Base-by-base conservation (phyloP, 768 basidiomycete genomes). In the Pholiota molesta region DNA sequence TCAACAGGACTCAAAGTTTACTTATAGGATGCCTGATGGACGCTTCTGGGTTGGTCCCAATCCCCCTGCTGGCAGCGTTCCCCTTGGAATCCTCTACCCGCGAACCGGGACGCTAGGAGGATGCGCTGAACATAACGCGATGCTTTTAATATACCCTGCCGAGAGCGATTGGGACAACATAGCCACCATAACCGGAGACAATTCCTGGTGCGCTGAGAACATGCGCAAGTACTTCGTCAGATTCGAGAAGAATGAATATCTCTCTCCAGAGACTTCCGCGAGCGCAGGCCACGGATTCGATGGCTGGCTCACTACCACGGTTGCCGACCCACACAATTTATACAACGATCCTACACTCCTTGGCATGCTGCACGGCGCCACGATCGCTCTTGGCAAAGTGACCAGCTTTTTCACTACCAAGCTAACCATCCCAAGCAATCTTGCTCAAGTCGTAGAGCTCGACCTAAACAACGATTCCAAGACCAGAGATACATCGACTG, bases 101-200 rank as follows among this genome's bases (percentile, higher is more conserved):
- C 39, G 61, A 40, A 55, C 61, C 6, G 55, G 47, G 21, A 57
- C 61, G 14, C 37, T 62, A 2, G 61, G 61, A 4, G 61, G 61
- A 42, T 62, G 55, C 39, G 55, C 61, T 8, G 61, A 57, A 49
- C 61, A 62, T 19, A 62, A 62, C 13, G 61, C 61, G 7, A 49
- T 62, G 55, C 47, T 57, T 9, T 23, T 55, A 23, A 52, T 52
- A 13, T 62, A 62, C 21, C 61, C 61, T n/a, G 54, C 55, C 8
- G 55, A 57, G 29, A 62, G 61, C 37, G 61, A 62, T 35, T 62
- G 61, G 61, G 51, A 57, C 29, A 33, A 40, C 17, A 62, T 62
- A n/a, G 55, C 55, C 1, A 52, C n/a, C 28, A 10, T 57, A 13
- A 62, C 61, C 7, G 55, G 61, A 23, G 61, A 62, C 19, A 9